Evolutionary conservation across 208 protist species (phyloP).

Genomic region (Trypanosoma melophagium): DNA sequence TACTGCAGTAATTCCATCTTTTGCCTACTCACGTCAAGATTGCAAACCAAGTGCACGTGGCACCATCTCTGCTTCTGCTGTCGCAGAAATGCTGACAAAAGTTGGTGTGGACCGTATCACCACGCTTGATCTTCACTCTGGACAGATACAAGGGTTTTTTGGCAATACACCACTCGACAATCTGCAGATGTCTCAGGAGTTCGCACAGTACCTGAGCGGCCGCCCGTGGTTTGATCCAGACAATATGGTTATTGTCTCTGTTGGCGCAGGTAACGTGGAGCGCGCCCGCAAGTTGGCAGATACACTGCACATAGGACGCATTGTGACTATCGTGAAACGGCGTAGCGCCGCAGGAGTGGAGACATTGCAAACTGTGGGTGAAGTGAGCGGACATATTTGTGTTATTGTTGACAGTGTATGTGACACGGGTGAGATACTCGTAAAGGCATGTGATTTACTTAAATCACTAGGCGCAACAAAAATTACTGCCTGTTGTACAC

Average conservation of each 20-base stretch:
- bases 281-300: slow-evolving; percentile 90
- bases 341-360: slow-evolving; percentile 79
- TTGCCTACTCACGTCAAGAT: slow-evolving; percentile 94
- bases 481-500: slow-evolving; percentile 93
- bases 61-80: slow-evolving; percentile 92
- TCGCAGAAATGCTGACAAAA: slow-evolving; percentile 91
- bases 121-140: slow-evolving; percentile 93
- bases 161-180: slow-evolving; percentile 93
- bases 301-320: slow-evolving; percentile 77
- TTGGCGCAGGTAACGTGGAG: slow-evolving; percentile 94
- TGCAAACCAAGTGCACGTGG: slow-evolving; percentile 90
- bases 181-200: slow-evolving; percentile 83
- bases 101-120: slow-evolving; percentile 91
- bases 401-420: slow-evolving; percentile 97
- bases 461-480: slow-evolving; percentile 88
- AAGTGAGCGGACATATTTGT: slow-evolving; percentile 90
- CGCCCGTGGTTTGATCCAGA: slow-evolving; percentile 77
- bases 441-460: slow-evolving; percentile 91
- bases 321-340: slow-evolving; percentile 96
- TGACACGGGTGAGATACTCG: slow-evolving; percentile 95
- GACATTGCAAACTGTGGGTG: slow-evolving; percentile 93
- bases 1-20: slow-evolving; percentile 95
- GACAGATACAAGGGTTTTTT: slow-evolving; percentile 97
- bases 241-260: slow-evolving; percentile 92
- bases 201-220: slow-evolving; percentile 64